These are phyloP conservation scores for Chrysophaeum taylorii DNA, from an alignment of 352 stramenopile species.

Conservation along the genomic window DNA sequence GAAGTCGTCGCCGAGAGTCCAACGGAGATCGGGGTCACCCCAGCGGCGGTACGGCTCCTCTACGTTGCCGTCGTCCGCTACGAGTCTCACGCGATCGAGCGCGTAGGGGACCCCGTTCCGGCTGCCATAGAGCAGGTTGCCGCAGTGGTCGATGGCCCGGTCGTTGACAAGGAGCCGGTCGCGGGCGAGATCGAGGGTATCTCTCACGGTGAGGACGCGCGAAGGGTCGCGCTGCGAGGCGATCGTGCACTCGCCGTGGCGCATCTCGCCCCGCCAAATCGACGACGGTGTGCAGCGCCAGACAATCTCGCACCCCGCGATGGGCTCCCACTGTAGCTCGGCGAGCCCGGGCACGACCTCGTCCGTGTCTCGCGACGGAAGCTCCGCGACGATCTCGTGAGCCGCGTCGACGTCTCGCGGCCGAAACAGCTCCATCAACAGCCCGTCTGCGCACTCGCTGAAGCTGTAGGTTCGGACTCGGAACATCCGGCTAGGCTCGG, in stretches of 20 bases:
- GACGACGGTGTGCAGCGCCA: background rate
- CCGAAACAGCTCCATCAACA: background rate
- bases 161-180: slow-evolving; percentile 1
- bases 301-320: slow-evolving; percentile 1
- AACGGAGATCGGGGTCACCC: too few species aligned
- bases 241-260: background rate
- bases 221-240: background rate
- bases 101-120: background rate
- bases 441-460: background rate
- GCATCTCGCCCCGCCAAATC: background rate
- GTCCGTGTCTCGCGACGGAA: background rate
- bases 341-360: background rate
- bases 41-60: too few species aligned
- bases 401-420: background rate
- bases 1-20: too few species aligned
- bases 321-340: background rate
- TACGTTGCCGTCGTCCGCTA: too few species aligned
- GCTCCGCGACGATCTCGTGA: background rate
- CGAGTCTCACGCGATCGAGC: background rate
- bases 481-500: background rate
- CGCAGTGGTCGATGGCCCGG: background rate
- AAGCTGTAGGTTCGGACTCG: slow-evolving; percentile 5
- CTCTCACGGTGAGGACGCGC: background rate
- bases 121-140: background rate
- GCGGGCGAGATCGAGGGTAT: background rate